These are phyloP conservation scores for Daldinia sp. DNA, from an alignment of 2,329 filamentous ascomycete genomes.

Conservation along the genomic window DNA sequence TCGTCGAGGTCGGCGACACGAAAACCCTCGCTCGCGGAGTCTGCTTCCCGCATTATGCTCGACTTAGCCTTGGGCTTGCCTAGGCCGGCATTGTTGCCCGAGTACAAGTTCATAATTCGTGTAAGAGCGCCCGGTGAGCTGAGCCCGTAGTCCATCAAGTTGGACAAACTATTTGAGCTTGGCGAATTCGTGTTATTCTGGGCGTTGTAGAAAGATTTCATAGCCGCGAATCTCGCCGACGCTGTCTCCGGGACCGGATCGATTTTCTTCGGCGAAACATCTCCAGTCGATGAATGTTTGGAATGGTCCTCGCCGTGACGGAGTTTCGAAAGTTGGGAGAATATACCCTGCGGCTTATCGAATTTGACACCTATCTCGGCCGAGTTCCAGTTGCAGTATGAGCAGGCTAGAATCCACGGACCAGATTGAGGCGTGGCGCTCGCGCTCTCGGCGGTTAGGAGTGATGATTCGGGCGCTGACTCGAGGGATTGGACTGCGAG, in stretches of 20 bases:
- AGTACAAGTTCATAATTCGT: conserved; percentile 92
- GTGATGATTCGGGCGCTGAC: conserved; percentile 56
- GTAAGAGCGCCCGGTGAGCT: conserved; percentile 82
- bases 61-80: conserved; percentile 72
- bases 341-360: conserved; percentile 86
- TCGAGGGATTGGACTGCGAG: conserved; percentile 78
- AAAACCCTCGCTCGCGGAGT: conserved; percentile 75
- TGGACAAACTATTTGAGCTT: conserved; percentile 60
- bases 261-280: conserved; percentile 49
- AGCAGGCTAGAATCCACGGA: conserved; percentile 83
- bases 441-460: conserved; percentile 55
- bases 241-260: conserved; percentile 68
- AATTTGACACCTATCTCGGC: conserved; percentile 90
- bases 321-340: conserved; percentile 77
- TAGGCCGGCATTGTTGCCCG: conserved; percentile 66
- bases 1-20: conserved; percentile 70
- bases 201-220: conserved; percentile 82
- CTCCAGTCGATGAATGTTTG: conserved; percentile 38
- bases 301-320: conserved; percentile 64
- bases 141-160: conserved; percentile 63
- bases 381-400: conserved; percentile 93
- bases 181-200: conserved; percentile 68
- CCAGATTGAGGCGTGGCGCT: conserved; percentile 47
- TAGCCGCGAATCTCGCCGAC: conserved; percentile 65
- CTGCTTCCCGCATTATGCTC: conserved; percentile 82